Evolutionary conservation across 2,329 filamentous ascomycete species (phyloP), one percentile per base, ranked within the genome.

Genomic region (Xylogone sp.): DNA sequence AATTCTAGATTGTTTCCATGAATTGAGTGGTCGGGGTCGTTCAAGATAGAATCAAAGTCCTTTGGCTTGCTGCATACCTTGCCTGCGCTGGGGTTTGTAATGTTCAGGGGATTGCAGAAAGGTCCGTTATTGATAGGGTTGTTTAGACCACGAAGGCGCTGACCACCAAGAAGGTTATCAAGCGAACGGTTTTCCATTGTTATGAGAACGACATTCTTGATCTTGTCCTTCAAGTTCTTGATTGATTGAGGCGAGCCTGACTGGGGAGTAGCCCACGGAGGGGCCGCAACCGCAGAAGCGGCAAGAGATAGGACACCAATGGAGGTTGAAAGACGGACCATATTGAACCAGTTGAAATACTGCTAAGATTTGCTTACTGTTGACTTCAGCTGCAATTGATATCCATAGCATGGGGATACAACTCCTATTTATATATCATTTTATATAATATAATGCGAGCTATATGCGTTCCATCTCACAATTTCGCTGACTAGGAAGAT

Each of bases 181-280:
- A 74, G 59, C 0, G 72, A 74, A 48, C 71, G 71, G 58, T 74
- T 74, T 57, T 74, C 72, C 66, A 73, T 68, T 56, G 65, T 69
- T 16, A 66, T 64, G 12, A 68, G 56, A 43, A 69, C 67, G 3
- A 69, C 66, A 59, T 69, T 65, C 60, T 69, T 68, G 53, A 69
- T 68, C 48, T 68, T 65, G 43, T 54, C 58, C 55, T 68, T 69
- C 52, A 69, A 46, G 49, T 66, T 67, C 54, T 57, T 56, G 54
- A 67, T 59, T 10, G 65, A 66, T 48, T 64, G 58, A 48, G 58
- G 53, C 2, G 65, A 66, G 42, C 64, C 65, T 18, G 65, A 56
- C 45, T 39, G 34, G 34, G 34, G 34, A 39, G 34, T 16, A 39
- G 12, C 13, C 10, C 10, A 39, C 34, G 60, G 18, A 45, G 22